Evolutionary conservation across 1,284 basidiomycete species (phyloP), one percentile per base, ranked within the genome.

Genomic region (Schizophyllum commune): DNA sequence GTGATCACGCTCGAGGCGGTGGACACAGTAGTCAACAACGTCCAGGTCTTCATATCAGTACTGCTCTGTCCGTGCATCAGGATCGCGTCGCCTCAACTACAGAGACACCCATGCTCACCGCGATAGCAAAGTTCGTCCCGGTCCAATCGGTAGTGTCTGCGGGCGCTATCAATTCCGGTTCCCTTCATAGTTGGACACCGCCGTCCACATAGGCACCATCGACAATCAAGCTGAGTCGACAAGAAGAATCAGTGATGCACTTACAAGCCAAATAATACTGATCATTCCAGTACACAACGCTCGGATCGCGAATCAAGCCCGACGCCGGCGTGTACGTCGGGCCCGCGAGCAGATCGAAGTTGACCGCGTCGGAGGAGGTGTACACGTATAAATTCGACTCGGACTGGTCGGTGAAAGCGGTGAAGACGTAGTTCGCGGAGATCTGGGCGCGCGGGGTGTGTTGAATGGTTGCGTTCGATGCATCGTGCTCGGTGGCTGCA

Each of bases 371-470:
- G 53, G 65, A 68, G 17, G 72, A 74, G 0, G 73, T 73, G 58
- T 73, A 74, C 3, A 73, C 71, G 56, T 70, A 74, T 15, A 73
- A 67, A 56, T 74, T 74, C 7, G 72, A 73, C 58, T 73, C 70
- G 5, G 72, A 73, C 6, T 68, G 68, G 3, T 68, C 65, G 9
- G 72, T 73, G 64, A 74, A 74, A 2, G 71, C 72, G 0, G 73
- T 73, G 63, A 74, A 73, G 5, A 74, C 70, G 59, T 73, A 73
- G 52, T 69, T 69, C n/a, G 70, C 64, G 2, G 69, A 63, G n/a
- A 73, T 68, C 27, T 27, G 27, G 27, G 27, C 27, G 27, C 27
- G 27, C 27, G 27, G 5, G 27, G 27, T 27, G 27, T 27, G 27
- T 27, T 27, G 27, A 5, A 5, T 27, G 27, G n/a, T 70, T 72